Evolutionary conservation across 2,329 filamentous ascomycete genomes (phyloP).

Genomic region (Nigrospora oryzae): DNA sequence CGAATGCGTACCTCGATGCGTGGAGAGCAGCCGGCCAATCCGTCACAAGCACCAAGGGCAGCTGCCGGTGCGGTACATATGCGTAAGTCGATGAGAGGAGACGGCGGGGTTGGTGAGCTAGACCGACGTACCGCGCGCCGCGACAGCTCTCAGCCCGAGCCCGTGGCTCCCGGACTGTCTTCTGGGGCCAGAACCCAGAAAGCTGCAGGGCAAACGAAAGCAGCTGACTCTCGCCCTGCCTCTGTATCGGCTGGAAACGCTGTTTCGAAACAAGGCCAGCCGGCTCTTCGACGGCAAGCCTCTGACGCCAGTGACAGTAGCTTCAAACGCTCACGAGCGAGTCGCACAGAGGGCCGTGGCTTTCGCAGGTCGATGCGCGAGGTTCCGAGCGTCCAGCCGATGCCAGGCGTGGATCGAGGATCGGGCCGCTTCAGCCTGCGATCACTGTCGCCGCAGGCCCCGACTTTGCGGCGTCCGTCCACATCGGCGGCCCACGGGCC

Average conservation of each 20-base stretch:
- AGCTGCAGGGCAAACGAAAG: conserved; percentile 4
- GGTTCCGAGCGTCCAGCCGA: conserved; percentile 23
- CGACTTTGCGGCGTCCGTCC: conserved; percentile 37
- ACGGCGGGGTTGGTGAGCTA: conserved; percentile 3
- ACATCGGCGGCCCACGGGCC: conserved; percentile 30
- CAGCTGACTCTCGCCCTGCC: conserved; percentile 2
- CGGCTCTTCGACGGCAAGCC: conserved; percentile 39
- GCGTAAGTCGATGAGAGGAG: conserved; percentile 19
- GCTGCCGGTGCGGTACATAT: conserved; percentile 8
- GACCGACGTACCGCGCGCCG: conserved; percentile 3
- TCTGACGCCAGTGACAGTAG: conserved; percentile 73
- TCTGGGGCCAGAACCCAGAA: neutral
- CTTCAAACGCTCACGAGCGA: conserved; percentile 59
- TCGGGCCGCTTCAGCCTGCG: conserved; percentile 63
- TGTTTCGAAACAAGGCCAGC: conserved; percentile 6
- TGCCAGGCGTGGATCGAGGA: conserved; percentile 27
- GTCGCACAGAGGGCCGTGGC: conserved; percentile 37
- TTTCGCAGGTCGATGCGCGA: conserved; percentile 71
- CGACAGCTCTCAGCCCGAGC: conserved; percentile 4
- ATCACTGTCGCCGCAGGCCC: conserved; percentile 59
- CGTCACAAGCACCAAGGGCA: conserved; percentile 3
- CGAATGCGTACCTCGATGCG: conserved; percentile 41
- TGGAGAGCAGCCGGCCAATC: conserved; percentile 15
- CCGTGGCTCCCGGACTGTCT: conserved; percentile 4
- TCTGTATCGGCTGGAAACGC: conserved; percentile 4